Percentiles rank a stretch among this genome's conserved stretches.
Evolutionary conservation across 495 filamentous ascomycete genomes (phyloP).

Genomic region (Penicillium pancosmium): DNA sequence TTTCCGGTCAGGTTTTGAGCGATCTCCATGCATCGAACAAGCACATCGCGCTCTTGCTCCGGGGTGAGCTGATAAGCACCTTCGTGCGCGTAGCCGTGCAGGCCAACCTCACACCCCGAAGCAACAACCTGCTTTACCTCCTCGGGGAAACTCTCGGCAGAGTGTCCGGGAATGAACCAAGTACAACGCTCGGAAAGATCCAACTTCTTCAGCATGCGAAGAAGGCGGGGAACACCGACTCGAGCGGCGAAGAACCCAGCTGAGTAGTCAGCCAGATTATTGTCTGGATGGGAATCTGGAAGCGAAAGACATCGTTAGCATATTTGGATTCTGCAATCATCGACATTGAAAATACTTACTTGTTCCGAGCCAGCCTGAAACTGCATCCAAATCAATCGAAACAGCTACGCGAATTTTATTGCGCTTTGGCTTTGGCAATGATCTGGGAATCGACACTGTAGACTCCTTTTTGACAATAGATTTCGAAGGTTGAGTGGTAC

Average conservation of each 20-base stretch:
- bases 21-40: conserved; percentile 55
- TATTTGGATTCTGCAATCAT: not conserved
- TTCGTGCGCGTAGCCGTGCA: conserved; percentile 66
- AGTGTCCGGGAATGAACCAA: conserved; percentile 69
- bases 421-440: conserved; percentile 28
- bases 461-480: conserved; percentile 1
- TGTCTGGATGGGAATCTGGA: conserved; percentile 16
- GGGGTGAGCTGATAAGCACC: conserved; percentile 57
- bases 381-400: conserved; percentile 62
- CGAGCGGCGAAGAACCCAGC: conserved; percentile 60
- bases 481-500: not conserved
- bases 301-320: not conserved
- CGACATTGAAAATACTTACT: conserved; percentile 22
- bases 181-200: conserved; percentile 55
- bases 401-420: conserved; percentile 54
- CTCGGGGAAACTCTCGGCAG: conserved; percentile 60
- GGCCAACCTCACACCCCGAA: conserved; percentile 59
- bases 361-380: conserved; percentile 63
- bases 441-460: conserved; percentile 26
- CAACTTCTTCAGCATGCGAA: conserved; percentile 59
- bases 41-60: conserved; percentile 60
- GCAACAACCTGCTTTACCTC: conserved; percentile 56
- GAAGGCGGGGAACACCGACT: conserved; percentile 61
- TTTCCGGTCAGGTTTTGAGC: conserved; percentile 52
- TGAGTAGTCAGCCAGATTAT: conserved; percentile 56